Percentiles rank a stretch among this genome's conserved stretches.
Evolutionary conservation across 495 filamentous ascomycete species (phyloP).

Genomic region (Aspergillus funiculosus): DNA sequence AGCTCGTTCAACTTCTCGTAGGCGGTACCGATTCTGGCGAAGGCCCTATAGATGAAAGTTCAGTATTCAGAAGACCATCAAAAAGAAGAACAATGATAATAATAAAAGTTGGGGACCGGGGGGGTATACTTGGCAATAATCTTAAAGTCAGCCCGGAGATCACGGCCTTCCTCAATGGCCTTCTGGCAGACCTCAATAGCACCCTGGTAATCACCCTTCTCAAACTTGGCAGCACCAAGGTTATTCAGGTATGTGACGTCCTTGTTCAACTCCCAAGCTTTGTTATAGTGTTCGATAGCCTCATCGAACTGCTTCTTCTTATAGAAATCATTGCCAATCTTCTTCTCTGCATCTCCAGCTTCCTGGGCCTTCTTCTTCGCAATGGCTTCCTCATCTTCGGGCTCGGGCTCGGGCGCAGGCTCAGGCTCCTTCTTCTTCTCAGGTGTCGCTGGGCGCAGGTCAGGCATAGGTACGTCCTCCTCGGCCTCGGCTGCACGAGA

Average conservation of each 20-base stretch:
- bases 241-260: conserved; percentile 98
- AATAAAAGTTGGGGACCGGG: not conserved
- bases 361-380: conserved; percentile 86
- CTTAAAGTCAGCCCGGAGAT: conserved; percentile 91
- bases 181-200: conserved; percentile 80
- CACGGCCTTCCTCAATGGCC: conserved; percentile 82
- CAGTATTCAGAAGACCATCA: not conserved
- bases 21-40: conserved; percentile 80
- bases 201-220: conserved; percentile 88
- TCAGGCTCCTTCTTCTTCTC: conserved; percentile 56
- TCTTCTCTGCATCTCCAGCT: conserved; percentile 91
- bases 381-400: conserved; percentile 71
- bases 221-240: conserved; percentile 85
- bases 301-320: conserved; percentile 96
- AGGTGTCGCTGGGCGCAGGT: conserved; percentile 49
- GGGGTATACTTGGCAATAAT: conserved; percentile 74
- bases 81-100: not conserved
- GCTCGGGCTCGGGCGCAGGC: conserved; percentile 57
- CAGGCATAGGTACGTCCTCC: conserved; percentile 76
- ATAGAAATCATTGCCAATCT: conserved; percentile 87
- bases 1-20: conserved; percentile 87
- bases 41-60: conserved; percentile 49
- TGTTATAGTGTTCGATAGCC: conserved; percentile 91
- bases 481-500: conserved; percentile 48
- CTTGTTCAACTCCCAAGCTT: conserved; percentile 91